A percentile compares a stretch with the other conserved stretches of the same genome.
These are phyloP conservation scores for Camelina hispida DNA, from an alignment of 345 rosid genomes.

Conservation along the genomic window DNA sequence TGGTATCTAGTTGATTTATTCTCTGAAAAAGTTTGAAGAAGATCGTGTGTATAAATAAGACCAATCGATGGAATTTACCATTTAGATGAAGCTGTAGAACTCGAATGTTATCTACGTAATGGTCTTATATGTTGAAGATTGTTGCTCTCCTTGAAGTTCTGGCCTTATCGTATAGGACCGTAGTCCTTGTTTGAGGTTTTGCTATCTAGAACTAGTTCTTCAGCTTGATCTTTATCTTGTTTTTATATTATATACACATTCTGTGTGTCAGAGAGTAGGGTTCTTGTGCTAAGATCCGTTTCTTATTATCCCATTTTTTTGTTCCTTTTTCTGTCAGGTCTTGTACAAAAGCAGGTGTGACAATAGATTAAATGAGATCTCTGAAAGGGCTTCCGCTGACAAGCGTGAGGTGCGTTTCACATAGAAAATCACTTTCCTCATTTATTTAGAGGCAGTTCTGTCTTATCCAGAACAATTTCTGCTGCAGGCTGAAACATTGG, in stretches of 20 bases:
- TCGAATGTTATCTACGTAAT: conserved; percentile 19
- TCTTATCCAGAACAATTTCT: conserved; percentile 39
- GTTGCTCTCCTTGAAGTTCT: conserved; percentile 22
- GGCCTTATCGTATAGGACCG: not conserved
- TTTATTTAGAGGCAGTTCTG: conserved; percentile 25
- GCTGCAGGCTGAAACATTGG: conserved; percentile 80
- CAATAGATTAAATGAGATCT: conserved; percentile 90
- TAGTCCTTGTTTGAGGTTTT: conserved; percentile 16
- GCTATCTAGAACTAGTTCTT: conserved; percentile 19
- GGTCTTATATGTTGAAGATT: conserved; percentile 11
- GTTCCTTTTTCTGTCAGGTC: conserved; percentile 55
- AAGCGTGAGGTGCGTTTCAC: conserved; percentile 78
- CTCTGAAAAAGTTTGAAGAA: conserved; percentile 1
- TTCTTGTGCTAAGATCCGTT: conserved; percentile 22
- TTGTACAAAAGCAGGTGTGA: conserved; percentile 96
- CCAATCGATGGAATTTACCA: conserved; percentile 10
- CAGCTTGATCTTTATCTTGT: conserved; percentile 21
- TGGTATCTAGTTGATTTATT: not conserved
- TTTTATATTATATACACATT: not conserved
- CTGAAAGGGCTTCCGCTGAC: conserved; percentile 90
- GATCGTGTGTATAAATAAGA: not conserved
- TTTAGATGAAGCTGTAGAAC: conserved; percentile 6
- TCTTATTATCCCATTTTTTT: conserved; percentile 21
- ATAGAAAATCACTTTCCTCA: conserved; percentile 17
- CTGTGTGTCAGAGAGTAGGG: conserved; percentile 9